Evolutionary conservation across 306 rosid genomes (phyloP).

Genomic region (Luffa acutangula): DNA sequence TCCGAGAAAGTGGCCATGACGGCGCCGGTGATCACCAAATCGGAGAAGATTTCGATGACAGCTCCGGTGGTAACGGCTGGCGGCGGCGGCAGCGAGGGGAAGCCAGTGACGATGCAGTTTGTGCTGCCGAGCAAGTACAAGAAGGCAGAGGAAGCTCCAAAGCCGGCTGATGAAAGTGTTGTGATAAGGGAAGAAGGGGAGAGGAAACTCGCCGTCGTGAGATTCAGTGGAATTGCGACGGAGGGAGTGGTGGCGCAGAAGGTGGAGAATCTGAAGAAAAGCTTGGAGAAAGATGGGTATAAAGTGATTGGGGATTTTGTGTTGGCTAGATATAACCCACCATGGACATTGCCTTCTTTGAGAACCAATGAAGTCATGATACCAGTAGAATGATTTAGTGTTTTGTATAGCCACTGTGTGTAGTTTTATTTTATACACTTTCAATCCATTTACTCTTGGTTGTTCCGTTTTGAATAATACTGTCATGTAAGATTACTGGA

Average conservation of each 20-base stretch:
- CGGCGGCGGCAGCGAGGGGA: slow-evolving; percentile 9
- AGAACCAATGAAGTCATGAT: slow-evolving; percentile 82
- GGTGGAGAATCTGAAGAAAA: slow-evolving; percentile 44
- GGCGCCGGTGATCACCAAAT: slow-evolving; percentile 62
- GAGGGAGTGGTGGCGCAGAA: slow-evolving; percentile 53
- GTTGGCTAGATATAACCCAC: slow-evolving; percentile 88
- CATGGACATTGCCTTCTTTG: slow-evolving; percentile 57
- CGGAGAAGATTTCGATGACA: slow-evolving; percentile 63
- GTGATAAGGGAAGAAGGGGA: slow-evolving; percentile 62
- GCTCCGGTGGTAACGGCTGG: slow-evolving; percentile 60
- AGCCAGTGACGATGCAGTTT: slow-evolving; percentile 64
- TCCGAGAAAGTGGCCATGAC: slow-evolving; percentile 88
- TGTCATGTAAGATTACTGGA: neutral
- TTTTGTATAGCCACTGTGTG: neutral
- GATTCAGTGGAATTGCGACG: slow-evolving; percentile 47
- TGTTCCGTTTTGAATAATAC: neutral
- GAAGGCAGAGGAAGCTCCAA: slow-evolving; percentile 73
- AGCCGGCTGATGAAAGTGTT: slow-evolving; percentile 73
- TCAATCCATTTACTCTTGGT: neutral
- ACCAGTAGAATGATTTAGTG: slow-evolving; percentile 41
- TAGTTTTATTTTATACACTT: neutral
- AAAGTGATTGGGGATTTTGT: slow-evolving; percentile 52
- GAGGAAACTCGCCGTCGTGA: slow-evolving; percentile 68
- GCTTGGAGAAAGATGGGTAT: slow-evolving; percentile 69
- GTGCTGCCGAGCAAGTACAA: slow-evolving; percentile 44